Evolutionary conservation across 2,329 filamentous ascomycete species (phyloP).

Genomic region (Aspergillus unguis): DNA sequence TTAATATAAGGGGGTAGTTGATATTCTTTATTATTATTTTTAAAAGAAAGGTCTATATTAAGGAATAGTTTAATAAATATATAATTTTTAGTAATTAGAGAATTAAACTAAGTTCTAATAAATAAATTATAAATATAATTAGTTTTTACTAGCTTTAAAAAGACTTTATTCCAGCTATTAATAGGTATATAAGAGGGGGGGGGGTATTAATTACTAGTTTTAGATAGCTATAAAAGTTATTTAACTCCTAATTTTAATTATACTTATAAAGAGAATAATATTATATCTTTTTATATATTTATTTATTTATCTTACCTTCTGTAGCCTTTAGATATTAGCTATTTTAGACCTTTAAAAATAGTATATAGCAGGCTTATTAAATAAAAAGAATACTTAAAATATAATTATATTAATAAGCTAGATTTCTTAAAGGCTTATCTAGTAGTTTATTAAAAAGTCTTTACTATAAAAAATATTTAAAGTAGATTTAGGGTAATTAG

Average conservation of each 20-base stretch:
- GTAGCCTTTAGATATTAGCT: too few species aligned
- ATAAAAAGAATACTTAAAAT: too few species aligned
- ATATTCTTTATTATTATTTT: not conserved
- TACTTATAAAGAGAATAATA: not conserved
- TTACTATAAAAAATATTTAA: not conserved
- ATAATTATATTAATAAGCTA: too few species aligned
- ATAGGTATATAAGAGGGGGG: not conserved
- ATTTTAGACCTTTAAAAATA: too few species aligned
- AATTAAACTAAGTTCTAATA: not conserved
- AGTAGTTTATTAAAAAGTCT: not conserved
- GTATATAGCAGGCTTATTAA: not conserved
- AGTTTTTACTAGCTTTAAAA: not conserved
- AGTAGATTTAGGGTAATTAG: not conserved
- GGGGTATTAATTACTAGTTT: not conserved
- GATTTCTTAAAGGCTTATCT: conserved; percentile 4
- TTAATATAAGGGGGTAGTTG: not conserved
- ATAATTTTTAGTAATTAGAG: too few species aligned
- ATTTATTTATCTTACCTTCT: not conserved
- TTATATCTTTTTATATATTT: not conserved
- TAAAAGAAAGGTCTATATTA: not conserved
- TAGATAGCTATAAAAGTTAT: not conserved
- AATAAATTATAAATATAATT: not conserved
- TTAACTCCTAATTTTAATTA: not conserved
- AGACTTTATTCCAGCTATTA: not conserved
- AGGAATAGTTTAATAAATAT: not conserved